These are phyloP conservation scores for Phytophthora nicotianae DNA, from an alignment of 352 stramenopile genomes.

Conservation along the genomic window DNA sequence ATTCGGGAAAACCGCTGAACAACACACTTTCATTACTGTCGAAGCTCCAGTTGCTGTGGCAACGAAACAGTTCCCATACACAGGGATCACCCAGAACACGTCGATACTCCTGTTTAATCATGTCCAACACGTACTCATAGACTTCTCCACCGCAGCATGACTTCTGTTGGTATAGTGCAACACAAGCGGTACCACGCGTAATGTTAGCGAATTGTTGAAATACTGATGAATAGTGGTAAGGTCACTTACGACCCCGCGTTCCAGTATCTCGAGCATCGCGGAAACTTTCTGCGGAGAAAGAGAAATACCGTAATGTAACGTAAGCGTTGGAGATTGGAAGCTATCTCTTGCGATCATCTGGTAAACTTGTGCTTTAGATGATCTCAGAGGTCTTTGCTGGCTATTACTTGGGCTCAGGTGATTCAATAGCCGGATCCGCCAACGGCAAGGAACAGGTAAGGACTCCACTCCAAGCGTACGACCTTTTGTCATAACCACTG, in stretches of 20 bases:
- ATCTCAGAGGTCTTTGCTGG: not conserved
- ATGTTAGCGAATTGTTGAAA: not conserved
- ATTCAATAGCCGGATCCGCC: constrained; percentile 23
- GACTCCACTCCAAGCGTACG: not conserved
- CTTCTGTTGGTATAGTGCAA: not conserved
- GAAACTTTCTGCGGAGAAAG: constrained; percentile 21
- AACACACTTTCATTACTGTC: constrained; percentile 16
- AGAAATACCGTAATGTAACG: constrained; percentile 28
- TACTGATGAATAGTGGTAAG: not conserved
- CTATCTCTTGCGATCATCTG: constrained; percentile 14
- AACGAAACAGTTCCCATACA: constrained; percentile 20
- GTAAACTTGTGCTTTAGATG: constrained; percentile 22
- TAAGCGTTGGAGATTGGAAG: constrained; percentile 23
- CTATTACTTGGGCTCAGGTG: not conserved
- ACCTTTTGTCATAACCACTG: constrained; percentile 27
- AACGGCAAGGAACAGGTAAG: constrained; percentile 2
- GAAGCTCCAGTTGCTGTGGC: constrained; percentile 28
- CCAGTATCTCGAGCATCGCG: constrained; percentile 25
- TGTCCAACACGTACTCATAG: constrained; percentile 17
- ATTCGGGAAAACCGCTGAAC: constrained; percentile 15
- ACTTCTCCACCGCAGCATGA: not conserved
- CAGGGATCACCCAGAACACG: constrained; percentile 5
- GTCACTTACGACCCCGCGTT: constrained; percentile 2
- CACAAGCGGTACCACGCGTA: not conserved
- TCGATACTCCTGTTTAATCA: constrained; percentile 27